These are phyloP conservation scores for Ophiostoma triangulosporum DNA, from an alignment of 2,329 filamentous ascomycete genomes.

Conservation along the genomic window DNA sequence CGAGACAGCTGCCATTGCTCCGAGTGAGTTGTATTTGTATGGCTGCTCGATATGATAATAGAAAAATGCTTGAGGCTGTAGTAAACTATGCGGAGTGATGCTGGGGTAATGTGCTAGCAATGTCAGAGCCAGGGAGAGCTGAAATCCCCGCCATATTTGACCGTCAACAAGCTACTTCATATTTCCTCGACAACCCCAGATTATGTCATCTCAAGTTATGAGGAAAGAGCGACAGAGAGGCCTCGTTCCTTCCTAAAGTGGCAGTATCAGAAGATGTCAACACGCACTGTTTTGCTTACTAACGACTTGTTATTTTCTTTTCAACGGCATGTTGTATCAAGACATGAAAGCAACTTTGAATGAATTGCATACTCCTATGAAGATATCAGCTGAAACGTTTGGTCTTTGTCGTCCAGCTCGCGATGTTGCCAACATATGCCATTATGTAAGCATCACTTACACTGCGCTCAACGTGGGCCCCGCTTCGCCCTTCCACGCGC, in stretches of 20 bases:
- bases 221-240: background rate
- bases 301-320: too few relatives aligned
- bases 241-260: background rate
- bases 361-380: too few relatives aligned
- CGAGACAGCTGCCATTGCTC: background rate
- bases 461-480: background rate
- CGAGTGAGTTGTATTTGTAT: background rate
- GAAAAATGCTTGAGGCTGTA: background rate
- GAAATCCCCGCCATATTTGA: background rate
- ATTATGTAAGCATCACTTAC: background rate
- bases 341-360: too few relatives aligned
- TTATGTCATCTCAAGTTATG: background rate
- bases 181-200: background rate
- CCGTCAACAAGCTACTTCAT: background rate
- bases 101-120: too few relatives aligned
- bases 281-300: too few relatives aligned
- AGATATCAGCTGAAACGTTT: too few relatives aligned
- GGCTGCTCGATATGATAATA: background rate
- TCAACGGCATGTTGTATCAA: too few relatives aligned
- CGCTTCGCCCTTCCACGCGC: constrained; percentile 4
- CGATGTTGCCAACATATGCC: background rate
- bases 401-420: too few relatives aligned
- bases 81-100: too few relatives aligned
- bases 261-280: background rate
- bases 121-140: background rate